Base-by-base conservation (phyloP, 768 basidiomycete species). In the Lentinula raphanica region DNA sequence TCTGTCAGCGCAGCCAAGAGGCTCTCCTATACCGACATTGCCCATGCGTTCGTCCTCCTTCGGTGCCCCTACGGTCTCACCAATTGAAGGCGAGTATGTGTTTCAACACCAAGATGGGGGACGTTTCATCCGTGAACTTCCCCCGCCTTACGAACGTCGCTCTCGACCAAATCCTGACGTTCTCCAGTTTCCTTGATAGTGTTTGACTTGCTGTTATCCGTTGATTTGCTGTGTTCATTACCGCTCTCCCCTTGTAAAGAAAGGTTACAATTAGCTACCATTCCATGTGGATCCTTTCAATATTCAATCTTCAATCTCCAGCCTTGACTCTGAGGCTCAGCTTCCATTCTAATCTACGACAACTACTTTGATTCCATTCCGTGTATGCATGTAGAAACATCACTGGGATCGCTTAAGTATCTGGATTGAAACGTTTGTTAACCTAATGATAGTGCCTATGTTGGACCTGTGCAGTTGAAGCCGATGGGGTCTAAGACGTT, bases 91-190 rank as follows among this genome's bases (percentile, higher is more conserved):
- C 23, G 74, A 74, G 44, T 68, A 76, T 61, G 67, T 76, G 42
- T 70, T 76, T 23, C 75, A 76, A 58, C 76, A 77, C 62, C 63
- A 67, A 31, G 75, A 77, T 55, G 74, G 71, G 13, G 67, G 65
- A 27, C 62, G 59, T 39, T 58, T 69, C 17, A 72, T 75, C n/a
- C 72, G 71, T 27, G 75, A 76, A 58, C 66, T 75, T 0, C 75
- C 75, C 8, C 75, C 76, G 27, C 75, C 76, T 3, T 76, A 77
- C 56, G 70, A 74, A 44, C 63, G 62, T 36, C 39, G 31, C 27
- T 57, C 32, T 48, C 44, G 45, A 29, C 56, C 36, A 5, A 32
- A 11, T 9, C 36, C 51, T 3, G 51, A 53, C 9, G 51, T 53
- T 8, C 51, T 32, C 11, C 35, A 39, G 13, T 53, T 25, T 25